Percentiles rank a stretch among this genome's conserved stretches.
These are phyloP conservation scores for Fomitopsis palustris DNA, from an alignment of 1,284 basidiomycete species.

Conservation along the genomic window DNA sequence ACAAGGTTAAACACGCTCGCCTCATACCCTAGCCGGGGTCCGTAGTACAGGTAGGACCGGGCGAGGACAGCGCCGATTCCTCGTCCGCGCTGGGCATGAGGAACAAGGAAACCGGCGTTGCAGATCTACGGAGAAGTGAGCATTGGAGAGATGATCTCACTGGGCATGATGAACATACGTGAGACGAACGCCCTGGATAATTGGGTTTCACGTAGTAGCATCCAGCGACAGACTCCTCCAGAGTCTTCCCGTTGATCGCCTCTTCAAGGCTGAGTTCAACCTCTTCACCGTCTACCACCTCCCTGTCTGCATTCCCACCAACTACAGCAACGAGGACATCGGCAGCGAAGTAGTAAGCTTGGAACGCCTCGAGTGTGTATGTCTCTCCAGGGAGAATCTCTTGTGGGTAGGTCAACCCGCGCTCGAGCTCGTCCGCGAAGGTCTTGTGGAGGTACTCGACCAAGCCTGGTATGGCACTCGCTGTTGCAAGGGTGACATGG, in stretches of 20 bases:
- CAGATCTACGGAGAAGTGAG: conserved; percentile 54
- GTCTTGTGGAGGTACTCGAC: conserved; percentile 57
- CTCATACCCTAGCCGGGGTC: conserved; percentile 76
- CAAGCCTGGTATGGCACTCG: conserved; percentile 43
- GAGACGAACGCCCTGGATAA: conserved; percentile 90
- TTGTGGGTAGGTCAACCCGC: conserved; percentile 84
- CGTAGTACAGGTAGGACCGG: conserved; percentile 80
- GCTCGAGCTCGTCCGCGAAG: conserved; percentile 74
- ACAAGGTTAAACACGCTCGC: conserved; percentile 94
- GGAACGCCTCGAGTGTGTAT: conserved; percentile 56
- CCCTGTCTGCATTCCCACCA: conserved; percentile 20
- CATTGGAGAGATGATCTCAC: neutral
- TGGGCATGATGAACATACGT: conserved; percentile 51
- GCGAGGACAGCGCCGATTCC: conserved; percentile 78
- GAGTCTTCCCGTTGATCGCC: conserved; percentile 46
- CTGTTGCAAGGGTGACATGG: conserved; percentile 56
- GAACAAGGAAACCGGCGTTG: conserved; percentile 89
- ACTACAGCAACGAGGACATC: conserved; percentile 75
- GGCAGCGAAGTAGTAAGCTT: conserved; percentile 70
- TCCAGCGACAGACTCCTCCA: conserved; percentile 73
- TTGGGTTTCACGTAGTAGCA: conserved; percentile 91
- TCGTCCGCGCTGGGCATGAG: conserved; percentile 58
- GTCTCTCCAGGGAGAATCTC: conserved; percentile 42
- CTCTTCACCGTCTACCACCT: conserved; percentile 28
- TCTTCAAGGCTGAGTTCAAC: conserved; percentile 37